Evolutionary conservation across 108 stramenopile genomes (phyloP), one percentile per base, ranked within the genome.

Genomic region (Seminavis robusta): DNA sequence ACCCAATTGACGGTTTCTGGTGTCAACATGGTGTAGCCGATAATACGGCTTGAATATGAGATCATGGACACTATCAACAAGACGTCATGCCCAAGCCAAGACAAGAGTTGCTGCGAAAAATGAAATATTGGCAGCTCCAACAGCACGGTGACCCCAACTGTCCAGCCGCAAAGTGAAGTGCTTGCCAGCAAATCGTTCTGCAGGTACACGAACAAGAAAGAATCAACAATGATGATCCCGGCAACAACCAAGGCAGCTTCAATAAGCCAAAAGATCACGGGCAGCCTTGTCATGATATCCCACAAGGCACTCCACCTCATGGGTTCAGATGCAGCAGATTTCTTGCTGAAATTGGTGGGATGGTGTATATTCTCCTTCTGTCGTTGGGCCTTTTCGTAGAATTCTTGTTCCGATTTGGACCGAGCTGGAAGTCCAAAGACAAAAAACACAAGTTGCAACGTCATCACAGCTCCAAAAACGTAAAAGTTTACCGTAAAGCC

Each of bases 401-500:
- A n/a, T 23, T 21, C 20, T n/a, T n/a, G n/a, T n/a, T n/a, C n/a
- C n/a, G n/a, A n/a, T n/a, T n/a, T n/a, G n/a, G n/a, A n/a, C n/a
- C n/a, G n/a, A n/a, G n/a, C n/a, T n/a, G n/a, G n/a, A n/a, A n/a
- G n/a, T n/a, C n/a, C n/a, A n/a, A n/a, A n/a, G n/a, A n/a, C n/a
- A n/a, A n/a, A n/a, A 4, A 77, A 33, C 7, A 59, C 15, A 16
- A 77, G 42, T 52, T 56, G 62, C 29, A 67, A 33, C 25, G 50
- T 11, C 17, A 51, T 51, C 51, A 77, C 13, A 13, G 47, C 33
- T 16, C 66, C 76, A 60, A 65, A 77, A 29, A 68, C 32, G 37
- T 72, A 51, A 44, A 77, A 77, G 62, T 77, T 77, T 26, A 54
- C 58, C 23, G 63, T 61, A 72, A 77, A 77, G 4, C 67, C 70